Evolutionary conservation across 441 rosid species (phyloP), one percentile per base, ranked within the genome.

Genomic region (Raphanus hybrid): DNA sequence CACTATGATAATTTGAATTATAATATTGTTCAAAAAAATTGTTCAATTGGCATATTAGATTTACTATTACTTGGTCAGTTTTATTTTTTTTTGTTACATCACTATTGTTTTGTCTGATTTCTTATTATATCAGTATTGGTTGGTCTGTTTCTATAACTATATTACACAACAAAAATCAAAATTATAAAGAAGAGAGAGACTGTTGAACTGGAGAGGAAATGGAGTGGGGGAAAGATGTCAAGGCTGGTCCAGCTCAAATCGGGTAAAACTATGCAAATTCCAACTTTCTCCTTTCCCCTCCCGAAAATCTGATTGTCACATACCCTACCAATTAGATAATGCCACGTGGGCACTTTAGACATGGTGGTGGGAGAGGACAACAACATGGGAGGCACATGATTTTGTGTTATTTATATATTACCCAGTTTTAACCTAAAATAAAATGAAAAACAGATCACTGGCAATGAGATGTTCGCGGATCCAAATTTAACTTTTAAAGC

Each of bases 171-270:
- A 35, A 48, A 5, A 45, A 69, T 8, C 10, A 50, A 48, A 14
- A 41, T 11, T 2, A 4, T 15, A 61, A 15, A 6, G 50, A n/a
- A 7, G 50, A 66, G 35, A 64, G 67, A 65, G 23, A 70, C 39
- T 63, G 26, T 72, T 78, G 78, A 79, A 75, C 45, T 73, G 75
- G 75, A 70, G 71, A 74, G 43, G 71, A 35, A 41, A 74, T 71
- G 52, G 69, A 27, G 70, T 67, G 73, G 64, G 35, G 35, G 48
- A 54, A 59, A 73, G 58, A 69, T 75, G 72, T 77, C 82, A 43
- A 75, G 63, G 76, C 69, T 76, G 75, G 72, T 77, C 82, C 84
- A 77, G 74, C 84, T 81, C 83, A 79, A 83, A 76, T 73, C 75
- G 76, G 70, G 80, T 64, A 69, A 77, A 73, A 70, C 20, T 15